Conservation (phyloP, 495 filamentous ascomycete species). For the Talaromyces nanjingensis region DNA sequence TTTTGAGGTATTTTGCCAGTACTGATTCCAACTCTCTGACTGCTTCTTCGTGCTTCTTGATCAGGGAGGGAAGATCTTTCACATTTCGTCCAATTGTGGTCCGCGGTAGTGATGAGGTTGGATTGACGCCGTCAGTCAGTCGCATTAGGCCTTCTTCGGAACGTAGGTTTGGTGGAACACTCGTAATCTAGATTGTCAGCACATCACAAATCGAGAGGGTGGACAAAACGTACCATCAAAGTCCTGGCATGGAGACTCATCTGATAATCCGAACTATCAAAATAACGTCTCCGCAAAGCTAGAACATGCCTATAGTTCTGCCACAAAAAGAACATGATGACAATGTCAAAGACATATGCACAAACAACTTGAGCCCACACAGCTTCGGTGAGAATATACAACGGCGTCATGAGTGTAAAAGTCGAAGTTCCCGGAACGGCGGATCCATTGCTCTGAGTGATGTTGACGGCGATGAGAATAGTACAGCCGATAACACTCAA, state of each 20-base stretch:
- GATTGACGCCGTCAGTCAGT: slow-evolving; percentile 67
- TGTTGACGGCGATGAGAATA: slow-evolving; percentile 80
- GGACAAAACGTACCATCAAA: slow-evolving; percentile 57
- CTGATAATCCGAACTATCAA: slow-evolving; percentile 84
- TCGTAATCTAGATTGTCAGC: slow-evolving; percentile 55
- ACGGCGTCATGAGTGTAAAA: slow-evolving; percentile 49
- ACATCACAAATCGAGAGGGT: neutral
- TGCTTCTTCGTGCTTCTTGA: slow-evolving; percentile 73
- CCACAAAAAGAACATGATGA: slow-evolving; percentile 79
- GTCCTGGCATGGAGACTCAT: slow-evolving; percentile 82
- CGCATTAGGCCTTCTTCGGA: slow-evolving; percentile 82
- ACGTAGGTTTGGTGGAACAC: slow-evolving; percentile 66
- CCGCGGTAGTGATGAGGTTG: slow-evolving; percentile 67
- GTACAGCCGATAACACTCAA: slow-evolving; percentile 67
- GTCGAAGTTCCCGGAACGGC: slow-evolving; percentile 20
- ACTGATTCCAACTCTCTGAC: slow-evolving; percentile 78
- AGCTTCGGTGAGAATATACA: slow-evolving; percentile 34
- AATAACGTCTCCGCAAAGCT: slow-evolving; percentile 66
- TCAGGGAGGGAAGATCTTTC: slow-evolving; percentile 74
- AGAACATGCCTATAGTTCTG: slow-evolving; percentile 74
- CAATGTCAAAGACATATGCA: slow-evolving; percentile 70
- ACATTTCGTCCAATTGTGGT: slow-evolving; percentile 86
- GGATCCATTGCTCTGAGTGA: slow-evolving; percentile 42
- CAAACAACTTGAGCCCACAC: slow-evolving; percentile 77
- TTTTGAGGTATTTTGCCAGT: slow-evolving; percentile 81